Evolutionary conservation across 1,139 yeast species (phyloP).

Genomic region (Cylindricascospora bacillispora): DNA sequence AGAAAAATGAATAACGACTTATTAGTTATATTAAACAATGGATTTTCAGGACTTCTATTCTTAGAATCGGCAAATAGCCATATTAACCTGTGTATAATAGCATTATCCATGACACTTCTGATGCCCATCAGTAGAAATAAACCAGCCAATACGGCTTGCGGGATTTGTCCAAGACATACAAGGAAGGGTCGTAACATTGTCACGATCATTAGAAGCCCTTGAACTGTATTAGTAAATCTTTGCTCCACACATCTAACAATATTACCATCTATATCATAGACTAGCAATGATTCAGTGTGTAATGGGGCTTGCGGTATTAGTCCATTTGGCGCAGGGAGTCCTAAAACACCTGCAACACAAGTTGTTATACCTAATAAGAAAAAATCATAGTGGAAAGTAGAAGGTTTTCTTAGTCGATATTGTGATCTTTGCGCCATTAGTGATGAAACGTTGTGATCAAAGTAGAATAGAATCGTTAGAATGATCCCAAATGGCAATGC

Average conservation of each 20-base stretch:
- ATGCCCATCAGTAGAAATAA: conserved; percentile 88
- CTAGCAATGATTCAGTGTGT: conserved; percentile 70
- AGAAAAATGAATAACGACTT: conserved; percentile 48
- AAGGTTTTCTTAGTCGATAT: conserved; percentile 72
- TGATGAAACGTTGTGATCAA: conserved; percentile 91
- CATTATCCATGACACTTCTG: conserved; percentile 59
- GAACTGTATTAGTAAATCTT: conserved; percentile 68
- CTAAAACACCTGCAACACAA: conserved; percentile 73
- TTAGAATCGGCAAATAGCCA: conserved; percentile 50
- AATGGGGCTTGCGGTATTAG: conserved; percentile 94
- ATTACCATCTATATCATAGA: conserved; percentile 35
- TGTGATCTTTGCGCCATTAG: conserved; percentile 80
- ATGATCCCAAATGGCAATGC: conserved; percentile 89
- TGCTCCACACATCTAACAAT: conserved; percentile 72
- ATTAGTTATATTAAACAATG: conserved; percentile 27
- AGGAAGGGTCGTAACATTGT: conserved; percentile 86
- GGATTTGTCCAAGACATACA: conserved; percentile 70
- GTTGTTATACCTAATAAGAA: conserved; percentile 75
- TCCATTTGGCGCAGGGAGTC: conserved; percentile 94
- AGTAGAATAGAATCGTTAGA: conserved; percentile 72
- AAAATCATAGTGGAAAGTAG: conserved; percentile 90
- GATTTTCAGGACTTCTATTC: conserved; percentile 24
- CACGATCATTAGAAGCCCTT: conserved; percentile 72
- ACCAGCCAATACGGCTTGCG: conserved; percentile 89
- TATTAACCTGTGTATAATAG: conserved; percentile 47